phyloP scores from a whole-genome alignment of 202 grass and related monocot genomes.

The Panicum hallii region DNA sequence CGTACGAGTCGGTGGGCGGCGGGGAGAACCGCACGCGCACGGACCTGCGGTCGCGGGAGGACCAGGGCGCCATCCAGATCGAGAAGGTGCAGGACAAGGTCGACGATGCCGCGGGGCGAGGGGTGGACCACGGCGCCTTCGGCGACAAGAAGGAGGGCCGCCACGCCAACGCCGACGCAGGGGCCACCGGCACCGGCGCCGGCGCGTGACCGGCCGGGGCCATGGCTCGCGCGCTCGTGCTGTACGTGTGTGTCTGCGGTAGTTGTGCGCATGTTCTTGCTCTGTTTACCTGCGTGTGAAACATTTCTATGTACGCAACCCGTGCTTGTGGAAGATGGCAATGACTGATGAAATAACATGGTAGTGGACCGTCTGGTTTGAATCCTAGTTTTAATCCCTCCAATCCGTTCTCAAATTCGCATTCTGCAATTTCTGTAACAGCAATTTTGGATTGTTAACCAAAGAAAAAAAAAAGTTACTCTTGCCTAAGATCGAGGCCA shows the following conservation, averaged over 20 bases:
- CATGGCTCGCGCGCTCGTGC: background rate
- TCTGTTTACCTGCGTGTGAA: background rate
- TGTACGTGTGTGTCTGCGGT: background rate
- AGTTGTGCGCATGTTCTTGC: background rate
- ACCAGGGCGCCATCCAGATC: slow-evolving; percentile 68
- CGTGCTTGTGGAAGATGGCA: background rate
- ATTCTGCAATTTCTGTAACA: too few species aligned
- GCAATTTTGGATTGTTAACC: too few species aligned
- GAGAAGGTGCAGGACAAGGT: slow-evolving; percentile 67
- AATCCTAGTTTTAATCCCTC: too few species aligned
- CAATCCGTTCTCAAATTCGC: too few species aligned
- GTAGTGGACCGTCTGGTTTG: too few species aligned
- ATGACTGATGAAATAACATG: too few species aligned
- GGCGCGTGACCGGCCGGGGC: slow-evolving; percentile 30
- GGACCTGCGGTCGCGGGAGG: slow-evolving; percentile 58
- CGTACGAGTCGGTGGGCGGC: slow-evolving; percentile 65
- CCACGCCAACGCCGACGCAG: slow-evolving; percentile 8
- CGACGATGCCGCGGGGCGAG: slow-evolving; percentile 42
- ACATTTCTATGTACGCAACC: background rate
- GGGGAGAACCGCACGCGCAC: slow-evolving; percentile 58
- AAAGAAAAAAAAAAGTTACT: too few species aligned
- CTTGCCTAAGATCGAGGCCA: too few species aligned
- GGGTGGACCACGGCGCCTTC: slow-evolving; percentile 39
- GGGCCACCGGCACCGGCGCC: slow-evolving; percentile 16
- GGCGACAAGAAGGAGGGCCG: slow-evolving; percentile 31